Conservation (phyloP, 192 early-diverging fungal genomes). For the Endogone sp. region DNA sequence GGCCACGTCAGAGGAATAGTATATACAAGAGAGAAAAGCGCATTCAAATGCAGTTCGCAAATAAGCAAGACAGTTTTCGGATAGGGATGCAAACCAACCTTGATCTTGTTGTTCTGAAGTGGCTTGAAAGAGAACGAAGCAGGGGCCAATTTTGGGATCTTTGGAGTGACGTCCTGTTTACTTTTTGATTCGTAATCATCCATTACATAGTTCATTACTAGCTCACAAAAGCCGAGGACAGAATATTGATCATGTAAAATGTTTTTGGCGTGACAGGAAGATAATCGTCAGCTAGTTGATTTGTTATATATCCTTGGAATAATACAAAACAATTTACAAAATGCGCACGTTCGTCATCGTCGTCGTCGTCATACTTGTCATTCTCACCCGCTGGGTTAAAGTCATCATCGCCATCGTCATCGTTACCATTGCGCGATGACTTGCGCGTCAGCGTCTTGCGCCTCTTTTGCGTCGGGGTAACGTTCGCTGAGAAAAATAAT, state of each 20-base stretch:
- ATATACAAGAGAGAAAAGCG: no score
- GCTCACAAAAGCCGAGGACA: no score
- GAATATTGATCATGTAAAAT: no score
- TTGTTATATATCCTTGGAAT: no score
- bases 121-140: constrained; percentile 4
- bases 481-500: neutral
- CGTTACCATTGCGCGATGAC: constrained; percentile 26
- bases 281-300: no score
- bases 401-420: constrained; percentile 8
- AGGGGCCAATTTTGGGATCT: constrained; percentile 1
- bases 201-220: no score
- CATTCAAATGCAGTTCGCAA: no score
- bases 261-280: no score
- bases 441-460: constrained; percentile 24
- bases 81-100: neutral
- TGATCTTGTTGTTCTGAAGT: constrained; percentile 10
- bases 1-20: neutral
- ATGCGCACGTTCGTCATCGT: constrained; percentile 11
- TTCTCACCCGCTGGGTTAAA: constrained; percentile 12
- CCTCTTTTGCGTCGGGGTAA: neutral
- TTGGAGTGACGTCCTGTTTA: no score
- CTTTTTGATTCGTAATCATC: no score
- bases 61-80: no score
- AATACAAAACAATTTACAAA: no score
- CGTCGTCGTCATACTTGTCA: constrained; percentile 14